Evolutionary conservation across 169 alveolate species (phyloP).

Genomic region (Eimeria sp.): DNA sequence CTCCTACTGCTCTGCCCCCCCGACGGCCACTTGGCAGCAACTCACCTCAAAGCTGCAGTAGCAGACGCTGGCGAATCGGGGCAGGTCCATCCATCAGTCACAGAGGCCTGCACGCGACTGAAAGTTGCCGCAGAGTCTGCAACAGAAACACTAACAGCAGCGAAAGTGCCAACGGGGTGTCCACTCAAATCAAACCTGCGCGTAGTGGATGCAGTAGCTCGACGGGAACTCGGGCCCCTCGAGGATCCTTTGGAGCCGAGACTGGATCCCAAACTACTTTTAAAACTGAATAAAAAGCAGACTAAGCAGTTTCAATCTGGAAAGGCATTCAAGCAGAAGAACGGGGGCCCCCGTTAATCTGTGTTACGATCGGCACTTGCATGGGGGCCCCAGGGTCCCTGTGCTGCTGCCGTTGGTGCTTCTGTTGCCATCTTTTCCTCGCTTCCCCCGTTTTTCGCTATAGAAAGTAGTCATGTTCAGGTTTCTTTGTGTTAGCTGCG

Average conservation of each 20-base stretch:
- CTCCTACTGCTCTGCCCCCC: neutral
- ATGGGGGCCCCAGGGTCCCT: constrained; percentile 12
- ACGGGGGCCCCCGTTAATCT: neutral
- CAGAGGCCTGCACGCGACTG: neutral
- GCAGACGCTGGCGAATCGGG: neutral
- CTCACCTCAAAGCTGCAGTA: neutral
- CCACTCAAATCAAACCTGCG: neutral
- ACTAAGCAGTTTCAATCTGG: neutral
- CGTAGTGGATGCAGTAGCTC: neutral
- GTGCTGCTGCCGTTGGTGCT: neutral
- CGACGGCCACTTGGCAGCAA: constrained; percentile 17
- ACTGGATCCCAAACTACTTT: neutral
- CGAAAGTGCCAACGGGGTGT: neutral
- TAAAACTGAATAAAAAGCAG: neutral
- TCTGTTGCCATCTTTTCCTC: neutral
- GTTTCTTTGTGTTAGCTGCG: neutral
- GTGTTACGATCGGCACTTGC: constrained; percentile 5
- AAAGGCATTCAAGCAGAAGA: constrained; percentile 10
- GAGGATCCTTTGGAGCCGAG: constrained; percentile 7
- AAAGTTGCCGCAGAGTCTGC: neutral
- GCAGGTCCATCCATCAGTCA: neutral
- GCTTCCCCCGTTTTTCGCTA: neutral
- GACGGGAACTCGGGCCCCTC: neutral
- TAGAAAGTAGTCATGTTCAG: neutral
- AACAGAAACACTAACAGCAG: neutral